A percentile compares a stretch with the other conserved stretches of the same genome.
Conservation (phyloP, 331 rosid species). For the Pyrus hybrid region DNA sequence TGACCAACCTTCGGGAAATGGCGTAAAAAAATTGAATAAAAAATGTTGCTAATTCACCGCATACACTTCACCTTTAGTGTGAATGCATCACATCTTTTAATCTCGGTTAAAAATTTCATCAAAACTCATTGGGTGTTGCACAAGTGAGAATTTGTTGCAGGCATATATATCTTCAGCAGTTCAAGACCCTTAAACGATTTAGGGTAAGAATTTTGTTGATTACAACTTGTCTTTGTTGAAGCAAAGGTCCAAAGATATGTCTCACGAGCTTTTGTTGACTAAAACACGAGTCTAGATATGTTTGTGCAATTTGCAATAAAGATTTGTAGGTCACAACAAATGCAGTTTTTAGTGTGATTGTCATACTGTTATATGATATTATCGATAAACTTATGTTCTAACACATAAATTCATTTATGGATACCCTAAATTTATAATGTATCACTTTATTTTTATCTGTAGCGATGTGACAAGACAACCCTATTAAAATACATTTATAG, state of each 20-base stretch:
- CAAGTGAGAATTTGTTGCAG: not conserved
- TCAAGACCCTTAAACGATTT: not conserved
- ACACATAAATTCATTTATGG: too few relatives aligned
- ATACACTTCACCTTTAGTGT: not conserved
- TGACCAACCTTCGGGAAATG: not conserved
- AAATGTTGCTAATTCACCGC: too few relatives aligned
- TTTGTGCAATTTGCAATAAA: not conserved
- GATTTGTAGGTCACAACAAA: not conserved
- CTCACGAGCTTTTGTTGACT: not conserved
- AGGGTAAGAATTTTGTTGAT: not conserved
- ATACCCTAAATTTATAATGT: too few relatives aligned
- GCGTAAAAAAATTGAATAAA: not conserved
- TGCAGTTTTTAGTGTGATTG: too few relatives aligned
- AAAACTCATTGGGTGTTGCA: not conserved
- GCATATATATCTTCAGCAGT: not conserved
- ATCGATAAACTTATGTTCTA: not conserved
- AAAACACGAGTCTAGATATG: not conserved
- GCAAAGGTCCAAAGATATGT: not conserved
- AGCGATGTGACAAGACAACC: not conserved
- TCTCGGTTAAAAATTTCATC: not conserved
- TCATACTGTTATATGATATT: too few relatives aligned
- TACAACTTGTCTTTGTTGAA: not conserved
- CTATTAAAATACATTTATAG: not conserved
- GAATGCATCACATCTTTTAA: not conserved
- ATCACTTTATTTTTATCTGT: not conserved